Base-by-base conservation (phyloP, 345 rosid genomes). In the Eucalyptus guilfoylei region DNA sequence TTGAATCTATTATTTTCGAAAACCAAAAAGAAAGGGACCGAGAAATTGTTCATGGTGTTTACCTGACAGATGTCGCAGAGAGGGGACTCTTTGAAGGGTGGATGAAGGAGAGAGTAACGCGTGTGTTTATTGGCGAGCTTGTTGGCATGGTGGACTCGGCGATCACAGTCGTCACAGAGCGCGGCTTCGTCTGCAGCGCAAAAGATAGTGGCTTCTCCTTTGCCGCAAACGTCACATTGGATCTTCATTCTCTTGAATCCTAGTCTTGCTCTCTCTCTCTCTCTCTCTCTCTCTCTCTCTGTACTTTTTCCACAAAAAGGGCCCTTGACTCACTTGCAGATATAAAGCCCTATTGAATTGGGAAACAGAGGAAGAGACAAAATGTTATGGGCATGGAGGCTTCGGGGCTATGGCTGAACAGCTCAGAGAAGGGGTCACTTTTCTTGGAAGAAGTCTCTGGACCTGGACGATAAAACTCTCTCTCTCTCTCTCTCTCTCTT, bases 131-230 rank as follows among this genome's bases (percentile, higher is more conserved):
- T 94, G 87, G 99, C 98, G 86, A 98, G 97, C 92, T 96, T 96
- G 92, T 97, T 96, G 87, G 97, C 98, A 86, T 94, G 97, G 91
- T 97, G 99, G 90, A 97, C 99, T 10, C 94, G 92, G 92, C 92
- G 95, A 94, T 96, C 99, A 72, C 99, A 97, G 86, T 86, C 76
- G 83, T 91, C 91, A 86, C 99, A 97, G 28, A 97, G 95, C 50
- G 97, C 96, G 0, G 98, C 99, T 90, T 96, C 99, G 90, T 97
- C 99, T 80, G 98, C 98, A 85, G 95, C 94, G 92, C 99, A 97
- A 88, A 94, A 97, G 90, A 96, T 96, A 87, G 96, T 90, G 45
- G 98, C 99, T 90, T 92, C 96, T 47, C 92, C 91, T 88, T 93
- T 94, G 85, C 88, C 93, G 90, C 99, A 97, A 54, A 95, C 97